Evolutionary conservation across 257 asterid genomes (phyloP).

Genomic region (Forsythia suspensa): DNA sequence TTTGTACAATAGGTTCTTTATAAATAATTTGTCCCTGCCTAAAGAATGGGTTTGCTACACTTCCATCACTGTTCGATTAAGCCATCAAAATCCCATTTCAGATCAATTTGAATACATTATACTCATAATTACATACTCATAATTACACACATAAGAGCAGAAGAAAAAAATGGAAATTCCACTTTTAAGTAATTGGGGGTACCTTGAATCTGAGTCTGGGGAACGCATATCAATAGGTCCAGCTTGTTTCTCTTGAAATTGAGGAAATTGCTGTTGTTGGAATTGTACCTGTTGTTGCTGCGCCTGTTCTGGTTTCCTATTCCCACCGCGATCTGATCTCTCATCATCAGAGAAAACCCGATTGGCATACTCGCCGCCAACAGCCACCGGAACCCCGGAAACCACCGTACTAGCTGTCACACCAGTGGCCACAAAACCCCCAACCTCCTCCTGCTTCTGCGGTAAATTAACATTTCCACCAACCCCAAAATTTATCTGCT

Average conservation of each 20-base stretch:
- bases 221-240: constrained; percentile 63
- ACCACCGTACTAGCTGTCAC: constrained; percentile 31
- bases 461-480: constrained; percentile 34
- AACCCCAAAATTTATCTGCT: constrained; percentile 54
- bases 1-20: constrained; percentile 60
- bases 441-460: constrained; percentile 35
- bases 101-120: constrained; percentile 10
- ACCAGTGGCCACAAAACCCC: constrained; percentile 33
- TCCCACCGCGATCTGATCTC: constrained; percentile 76
- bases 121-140: constrained; percentile 5
- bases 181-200: neutral
- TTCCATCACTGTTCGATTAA: constrained; percentile 66
- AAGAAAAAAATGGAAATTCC: neutral
- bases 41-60: constrained; percentile 61
- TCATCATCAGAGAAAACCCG: constrained; percentile 67
- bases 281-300: constrained; percentile 59
- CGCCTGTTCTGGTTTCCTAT: constrained; percentile 39
- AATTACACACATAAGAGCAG: neutral
- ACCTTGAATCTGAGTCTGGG: constrained; percentile 95
- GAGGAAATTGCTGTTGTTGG: constrained; percentile 47
- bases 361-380: constrained; percentile 58
- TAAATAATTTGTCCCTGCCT: constrained; percentile 63
- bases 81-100: constrained; percentile 22
- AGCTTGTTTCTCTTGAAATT: constrained; percentile 57
- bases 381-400: constrained; percentile 49